Base-by-base conservation (phyloP, 352 stramenopile genomes). In the Vaucheria bursata region DNA sequence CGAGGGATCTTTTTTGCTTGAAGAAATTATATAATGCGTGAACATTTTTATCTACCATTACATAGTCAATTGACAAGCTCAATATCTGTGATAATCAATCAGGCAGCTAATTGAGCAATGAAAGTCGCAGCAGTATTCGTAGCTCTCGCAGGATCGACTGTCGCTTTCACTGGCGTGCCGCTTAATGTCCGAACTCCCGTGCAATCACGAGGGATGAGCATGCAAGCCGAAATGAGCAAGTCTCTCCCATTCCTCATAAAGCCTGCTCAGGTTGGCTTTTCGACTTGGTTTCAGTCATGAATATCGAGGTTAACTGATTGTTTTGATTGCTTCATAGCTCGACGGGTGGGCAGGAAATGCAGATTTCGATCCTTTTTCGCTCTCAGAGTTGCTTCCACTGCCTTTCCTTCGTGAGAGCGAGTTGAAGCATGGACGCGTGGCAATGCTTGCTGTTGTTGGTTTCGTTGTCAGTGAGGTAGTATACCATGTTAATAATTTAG, bases 181-280 rank as follows among this genome's bases (percentile, higher is more conserved):
- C 45, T 59, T 12, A 25, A 12, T 12, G 45, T 25, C 12, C 45
- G 45, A 18, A 25, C 45, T 25, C 12, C 25, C 12, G 25, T 25
- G 12, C 45, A 25, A 12, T 18, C 45, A 25, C 25, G 12, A 18
- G 45, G 45, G 12, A 59, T 59, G 45, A 59, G 12, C 45, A 59
- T 59, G 45, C 45, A 59, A 25, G 69, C 64, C 12, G 50, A 50
- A 74, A 83, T 83, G 78, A 75, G 52, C 34, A 69, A 66, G 34
- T 82, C 72, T 68, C 65, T 85, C 39, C 79, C 79, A 8, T 85
- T 85, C 79, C 73, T 85, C 59, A 49, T 40, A 32, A 34, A 78
- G 75, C 79, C 79, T 50, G 49, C 78, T 65, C 53, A 68, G 2
- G 53, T 68, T 31, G 37, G 53, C 2, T n/a, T n/a, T n/a, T n/a